Evolutionary conservation across 345 rosid species (phyloP), one percentile per base, ranked within the genome.

Genomic region (Toxicodendron radicans): DNA sequence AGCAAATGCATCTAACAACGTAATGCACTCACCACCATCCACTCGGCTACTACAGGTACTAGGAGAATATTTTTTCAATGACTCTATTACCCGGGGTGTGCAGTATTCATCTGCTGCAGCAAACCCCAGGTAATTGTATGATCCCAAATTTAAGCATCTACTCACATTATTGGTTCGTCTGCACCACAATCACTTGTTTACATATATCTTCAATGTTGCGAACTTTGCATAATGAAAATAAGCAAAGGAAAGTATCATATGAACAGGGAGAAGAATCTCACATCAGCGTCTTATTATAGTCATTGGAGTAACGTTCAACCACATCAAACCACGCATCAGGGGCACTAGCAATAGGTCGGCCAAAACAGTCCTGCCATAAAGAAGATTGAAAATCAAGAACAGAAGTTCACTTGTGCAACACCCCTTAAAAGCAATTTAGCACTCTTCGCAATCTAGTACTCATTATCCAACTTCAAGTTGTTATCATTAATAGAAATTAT

Each of bases 81-180:
- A 74, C 76, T 91, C 90, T 18, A 95, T 95, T 12, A 75, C 99
- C 71, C 97, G 93, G 32, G 97, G 98, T 0, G 96, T 95, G 77
- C 98, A 95, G 78, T 95, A 95, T 74, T 95, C 99, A 88, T 95
- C 99, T 6, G 89, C 83, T 13, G 98, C 94, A 59, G 96, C 97
- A 81, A 95, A 95, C 10, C 99, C 99, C 73, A 95, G 97, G 81
- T 95, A 95, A 70, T 95, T 95, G 86, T 95, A 95, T 4, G 98
- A 93, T 5, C 98, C 99, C 88, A 95, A 78, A 80, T 95, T 95
- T 58, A 95, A 95, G 71, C 99, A 95, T 75, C 82, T 89, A 49
- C n/a, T 89, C 57, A 76, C 63, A 21, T 95, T 91, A 9, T 86
- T 63, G 30, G 97, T 92, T 77, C 98, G 91, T 78, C 99, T 92